A percentile compares a stretch with the other conserved stretches of the same genome.
These are phyloP conservation scores for Talaromyces borbonicus DNA, from an alignment of 495 filamentous ascomycete species.

Conservation along the genomic window DNA sequence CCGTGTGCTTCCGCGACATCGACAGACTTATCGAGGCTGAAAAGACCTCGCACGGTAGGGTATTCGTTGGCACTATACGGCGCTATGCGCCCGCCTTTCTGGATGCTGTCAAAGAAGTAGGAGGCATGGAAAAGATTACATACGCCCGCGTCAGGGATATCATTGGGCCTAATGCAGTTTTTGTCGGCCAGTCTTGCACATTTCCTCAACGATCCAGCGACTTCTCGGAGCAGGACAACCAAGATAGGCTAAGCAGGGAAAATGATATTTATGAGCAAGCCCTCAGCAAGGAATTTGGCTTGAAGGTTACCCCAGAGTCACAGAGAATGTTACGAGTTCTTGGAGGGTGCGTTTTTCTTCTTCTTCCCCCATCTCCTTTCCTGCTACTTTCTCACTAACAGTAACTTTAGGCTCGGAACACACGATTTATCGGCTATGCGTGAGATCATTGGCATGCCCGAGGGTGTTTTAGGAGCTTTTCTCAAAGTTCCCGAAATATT, in stretches of 20 bases:
- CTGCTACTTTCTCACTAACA: too few species aligned
- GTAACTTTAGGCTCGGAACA: slow-evolving; percentile 40
- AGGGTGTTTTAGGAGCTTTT: slow-evolving; percentile 33
- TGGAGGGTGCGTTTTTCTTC: too few species aligned
- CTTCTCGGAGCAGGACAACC: slow-evolving; percentile 13
- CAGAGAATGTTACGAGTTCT: too few species aligned
- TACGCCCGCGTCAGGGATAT: slow-evolving; percentile 48
- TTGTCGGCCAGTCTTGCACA: slow-evolving; percentile 40
- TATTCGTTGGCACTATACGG: slow-evolving; percentile 48
- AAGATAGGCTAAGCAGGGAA: too few species aligned
- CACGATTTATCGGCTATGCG: slow-evolving; percentile 49
- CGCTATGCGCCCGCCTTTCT: slow-evolving; percentile 43
- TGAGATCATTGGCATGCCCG: too few species aligned
- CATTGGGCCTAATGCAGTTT: slow-evolving; percentile 35
- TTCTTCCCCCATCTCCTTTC: too few species aligned
- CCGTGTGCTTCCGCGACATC: slow-evolving; percentile 30
- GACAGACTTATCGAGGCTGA: slow-evolving; percentile 35
- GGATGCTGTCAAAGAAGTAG: slow-evolving; percentile 37
- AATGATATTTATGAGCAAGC: too few species aligned
- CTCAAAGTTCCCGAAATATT: too few species aligned
- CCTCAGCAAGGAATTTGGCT: too few species aligned
- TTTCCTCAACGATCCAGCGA: slow-evolving; percentile 25
- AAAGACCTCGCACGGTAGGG: slow-evolving; percentile 18
- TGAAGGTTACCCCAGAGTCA: too few species aligned
- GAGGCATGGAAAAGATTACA: slow-evolving; percentile 31